phyloP scores from a whole-genome alignment of 192 early-diverging fungal genomes.

The Rhizophlyctis rosea region DNA sequence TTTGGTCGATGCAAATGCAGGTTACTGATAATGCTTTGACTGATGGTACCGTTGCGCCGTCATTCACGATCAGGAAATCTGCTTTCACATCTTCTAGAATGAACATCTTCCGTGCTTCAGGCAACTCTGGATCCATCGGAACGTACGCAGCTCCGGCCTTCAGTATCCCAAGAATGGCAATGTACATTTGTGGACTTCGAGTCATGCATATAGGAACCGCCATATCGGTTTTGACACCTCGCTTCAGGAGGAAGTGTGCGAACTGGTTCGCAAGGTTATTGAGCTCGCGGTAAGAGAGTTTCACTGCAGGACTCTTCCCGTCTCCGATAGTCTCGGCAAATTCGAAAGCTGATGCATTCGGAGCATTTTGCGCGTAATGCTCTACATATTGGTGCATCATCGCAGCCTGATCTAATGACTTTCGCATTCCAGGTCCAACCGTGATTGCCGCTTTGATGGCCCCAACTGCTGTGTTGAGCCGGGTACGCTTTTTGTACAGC shows the following conservation, averaged over 20 bases:
- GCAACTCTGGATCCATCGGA: constrained; percentile 24
- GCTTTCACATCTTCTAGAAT: constrained; percentile 14
- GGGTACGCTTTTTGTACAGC: too few relatives aligned
- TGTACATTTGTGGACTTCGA: constrained; percentile 16
- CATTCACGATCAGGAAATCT: neutral
- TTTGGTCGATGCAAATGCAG: too few relatives aligned
- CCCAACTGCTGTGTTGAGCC: too few relatives aligned
- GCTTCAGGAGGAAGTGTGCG: constrained; percentile 9
- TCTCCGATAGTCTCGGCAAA: constrained; percentile 1
- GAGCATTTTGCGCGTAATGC: constrained; percentile 3
- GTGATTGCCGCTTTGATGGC: too few relatives aligned
- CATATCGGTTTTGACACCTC: constrained; percentile 17
- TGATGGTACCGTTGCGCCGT: too few relatives aligned
- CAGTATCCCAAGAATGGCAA: constrained; percentile 19
- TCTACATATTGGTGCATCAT: constrained; percentile 6
- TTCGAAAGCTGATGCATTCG: constrained; percentile 1
- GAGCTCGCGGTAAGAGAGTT: constrained; percentile 23
- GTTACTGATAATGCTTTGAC: too few relatives aligned
- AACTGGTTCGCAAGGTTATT: constrained; percentile 24
- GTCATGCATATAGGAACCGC: constrained; percentile 17
- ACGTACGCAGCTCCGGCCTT: constrained; percentile 30
- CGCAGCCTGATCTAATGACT: neutral
- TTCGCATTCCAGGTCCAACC: too few relatives aligned
- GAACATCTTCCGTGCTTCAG: constrained; percentile 11
- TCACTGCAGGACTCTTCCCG: neutral